Evolutionary conservation across 192 early-diverging fungal species (phyloP), one percentile per base, ranked within the genome.

Genomic region (Oehlia diaphana): DNA sequence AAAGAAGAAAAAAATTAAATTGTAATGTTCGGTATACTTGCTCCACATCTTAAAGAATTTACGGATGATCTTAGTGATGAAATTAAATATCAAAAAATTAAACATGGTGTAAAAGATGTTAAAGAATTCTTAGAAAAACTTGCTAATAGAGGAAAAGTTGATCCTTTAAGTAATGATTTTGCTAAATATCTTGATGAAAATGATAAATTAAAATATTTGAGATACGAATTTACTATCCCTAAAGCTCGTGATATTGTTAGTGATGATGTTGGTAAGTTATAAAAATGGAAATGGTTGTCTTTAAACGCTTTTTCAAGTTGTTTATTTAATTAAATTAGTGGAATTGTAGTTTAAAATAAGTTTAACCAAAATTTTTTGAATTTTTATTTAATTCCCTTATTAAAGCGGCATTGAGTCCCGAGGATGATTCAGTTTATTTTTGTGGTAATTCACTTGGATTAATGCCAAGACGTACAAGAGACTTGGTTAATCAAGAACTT

Each of bases 361-460:
- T 19, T 67, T 67, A 2, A 37, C 7, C 26, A 2, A 50, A 21
- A 19, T 37, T 49, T 77, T 23, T 37, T 13, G 33, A 49, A 13
- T 16, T 26, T 26, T 23, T 12, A 47, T 50, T n/a, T 42, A 66
- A 19, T 61, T 35, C 74, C 16, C 19, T 53, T 37, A 33, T 33
- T 66, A 39, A 73, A 83, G 77, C 62, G 16, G 76, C 79, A 14
- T 63, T 71, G 12, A 78, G 65, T 16, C 78, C 83, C 13, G 81
- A 88, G 33, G 84, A 85, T 21, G 63, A 81, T 26, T 90, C 87
- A 64, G 85, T 92, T 14, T 99, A 99, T 83, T 86, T 99, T 67
- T 95, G 95, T 83, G 98, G 98, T 31, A 98, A 99, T 87, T 97
- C 96, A 9, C 89, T 99, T 14, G 96, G 98, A 6, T 87, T 98